A percentile compares a stretch with the other conserved stretches of the same genome.
phyloP scores from a whole-genome alignment of 495 filamentous ascomycete genomes.

The Xylona heveae region DNA sequence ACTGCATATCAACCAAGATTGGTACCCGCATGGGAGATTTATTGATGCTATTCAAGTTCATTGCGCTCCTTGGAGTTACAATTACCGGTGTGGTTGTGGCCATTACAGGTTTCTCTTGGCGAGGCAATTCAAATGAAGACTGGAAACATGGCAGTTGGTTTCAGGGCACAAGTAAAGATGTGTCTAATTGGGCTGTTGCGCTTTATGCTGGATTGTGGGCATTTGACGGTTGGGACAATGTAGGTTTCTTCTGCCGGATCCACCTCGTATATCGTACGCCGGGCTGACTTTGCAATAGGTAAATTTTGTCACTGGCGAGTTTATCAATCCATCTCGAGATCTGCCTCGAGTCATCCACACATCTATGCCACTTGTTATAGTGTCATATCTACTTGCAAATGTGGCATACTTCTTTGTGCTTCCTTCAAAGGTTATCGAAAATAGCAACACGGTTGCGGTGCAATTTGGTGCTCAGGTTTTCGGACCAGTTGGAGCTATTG shows the following conservation, averaged over 20 bases:
- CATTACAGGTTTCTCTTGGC: conserved; percentile 56
- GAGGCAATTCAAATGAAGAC: conserved; percentile 54
- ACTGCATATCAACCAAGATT: conserved; percentile 75
- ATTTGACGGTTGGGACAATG: conserved; percentile 98
- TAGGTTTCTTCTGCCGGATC: conserved; percentile 22
- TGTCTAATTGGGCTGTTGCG: conserved; percentile 72
- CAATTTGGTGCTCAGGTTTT: conserved; percentile 85
- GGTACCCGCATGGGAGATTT: conserved; percentile 69
- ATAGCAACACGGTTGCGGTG: conserved; percentile 79
- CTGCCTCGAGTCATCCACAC: conserved; percentile 92
- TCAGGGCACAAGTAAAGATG: conserved; percentile 56
- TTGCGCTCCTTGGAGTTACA: conserved; percentile 72
- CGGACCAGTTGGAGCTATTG: conserved; percentile 55
- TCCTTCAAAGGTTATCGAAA: conserved; percentile 57
- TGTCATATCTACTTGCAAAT: conserved; percentile 79
- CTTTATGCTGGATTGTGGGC: conserved; percentile 94
- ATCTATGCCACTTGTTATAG: conserved; percentile 84
- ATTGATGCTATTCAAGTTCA: conserved; percentile 93
- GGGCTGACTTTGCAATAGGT: conserved; percentile 28
- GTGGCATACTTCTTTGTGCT: conserved; percentile 87
- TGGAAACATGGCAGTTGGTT: conserved; percentile 88
- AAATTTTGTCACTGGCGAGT: conserved; percentile 93
- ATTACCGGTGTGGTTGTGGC: conserved; percentile 81
- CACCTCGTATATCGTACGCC: neutral
- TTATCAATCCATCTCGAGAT: conserved; percentile 74